phyloP scores from a whole-genome alignment of 164 flowering plant species.

The Vitis rupestris region DNA sequence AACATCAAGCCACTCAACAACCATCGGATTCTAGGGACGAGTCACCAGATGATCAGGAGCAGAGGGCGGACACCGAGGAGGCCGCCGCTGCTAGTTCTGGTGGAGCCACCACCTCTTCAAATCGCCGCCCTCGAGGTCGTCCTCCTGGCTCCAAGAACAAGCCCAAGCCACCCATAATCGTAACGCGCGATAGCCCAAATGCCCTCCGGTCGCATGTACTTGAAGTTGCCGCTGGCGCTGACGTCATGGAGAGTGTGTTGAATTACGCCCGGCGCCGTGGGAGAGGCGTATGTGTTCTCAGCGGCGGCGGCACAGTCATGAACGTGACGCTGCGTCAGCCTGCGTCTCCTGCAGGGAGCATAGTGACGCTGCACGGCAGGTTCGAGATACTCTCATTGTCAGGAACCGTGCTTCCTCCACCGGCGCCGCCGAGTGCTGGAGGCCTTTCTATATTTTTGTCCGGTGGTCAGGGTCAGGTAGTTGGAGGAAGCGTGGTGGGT shows the following conservation, averaged over 20 bases:
- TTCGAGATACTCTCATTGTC: slow-evolving; percentile 50
- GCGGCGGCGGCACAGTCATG: slow-evolving; percentile 45
- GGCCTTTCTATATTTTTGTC: slow-evolving; percentile 43
- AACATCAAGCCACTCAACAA: background rate
- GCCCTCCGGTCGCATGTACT: slow-evolving; percentile 50
- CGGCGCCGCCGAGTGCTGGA: slow-evolving; percentile 50
- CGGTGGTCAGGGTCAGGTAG: slow-evolving; percentile 54
- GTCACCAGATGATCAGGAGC: slow-evolving; percentile 25
- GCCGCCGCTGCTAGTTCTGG: slow-evolving; percentile 20
- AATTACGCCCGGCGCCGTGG: slow-evolving; percentile 43
- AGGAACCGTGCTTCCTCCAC: slow-evolving; percentile 56
- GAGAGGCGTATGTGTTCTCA: slow-evolving; percentile 48
- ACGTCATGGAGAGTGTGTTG: slow-evolving; percentile 40
- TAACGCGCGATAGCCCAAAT: slow-evolving; percentile 49
- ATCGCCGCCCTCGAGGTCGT: slow-evolving; percentile 56
- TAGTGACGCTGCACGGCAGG: slow-evolving; percentile 47
- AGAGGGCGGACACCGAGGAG: background rate
- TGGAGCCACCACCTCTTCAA: slow-evolving; percentile 10
- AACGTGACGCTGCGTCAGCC: slow-evolving; percentile 52
- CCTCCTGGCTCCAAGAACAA: slow-evolving; percentile 62
- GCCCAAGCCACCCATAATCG: slow-evolving; percentile 54
- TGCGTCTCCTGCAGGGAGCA: slow-evolving; percentile 33
- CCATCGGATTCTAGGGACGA: slow-evolving; percentile 6
- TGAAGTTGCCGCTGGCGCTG: slow-evolving; percentile 40
- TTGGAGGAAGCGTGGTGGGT: slow-evolving; percentile 52